Conservation (phyloP, 305 asterid genomes). For the Andrographis paniculata region DNA sequence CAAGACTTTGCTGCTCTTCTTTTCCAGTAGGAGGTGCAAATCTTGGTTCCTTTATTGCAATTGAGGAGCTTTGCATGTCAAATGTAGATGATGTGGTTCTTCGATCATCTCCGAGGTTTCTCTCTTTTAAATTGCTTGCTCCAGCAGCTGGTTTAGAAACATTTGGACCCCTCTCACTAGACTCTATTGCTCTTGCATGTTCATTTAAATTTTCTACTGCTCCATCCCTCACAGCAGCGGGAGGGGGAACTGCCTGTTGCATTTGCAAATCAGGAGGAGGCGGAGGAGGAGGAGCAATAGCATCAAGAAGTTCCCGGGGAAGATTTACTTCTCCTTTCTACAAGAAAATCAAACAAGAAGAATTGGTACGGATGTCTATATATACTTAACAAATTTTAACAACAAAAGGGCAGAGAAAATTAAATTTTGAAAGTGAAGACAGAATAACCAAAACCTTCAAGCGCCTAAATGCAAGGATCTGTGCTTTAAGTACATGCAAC, state of each 20-base stretch:
- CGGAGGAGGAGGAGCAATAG: constrained; percentile 81
- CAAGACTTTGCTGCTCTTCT: constrained; percentile 59
- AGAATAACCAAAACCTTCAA: constrained; percentile 54
- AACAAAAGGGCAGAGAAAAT: background rate
- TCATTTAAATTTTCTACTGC: constrained; percentile 47
- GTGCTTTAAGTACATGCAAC: constrained; percentile 89
- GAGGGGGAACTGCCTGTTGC: constrained; percentile 40
- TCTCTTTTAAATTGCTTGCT: constrained; percentile 39
- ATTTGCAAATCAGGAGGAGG: constrained; percentile 68
- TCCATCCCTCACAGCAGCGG: constrained; percentile 47
- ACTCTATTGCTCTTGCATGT: constrained; percentile 38
- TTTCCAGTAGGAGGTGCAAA: constrained; percentile 45
- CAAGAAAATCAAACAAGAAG: constrained; percentile 25
- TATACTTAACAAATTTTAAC: background rate
- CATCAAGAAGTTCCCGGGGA: constrained; percentile 89
- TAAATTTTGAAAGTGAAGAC: background rate
- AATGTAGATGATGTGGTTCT: constrained; percentile 31
- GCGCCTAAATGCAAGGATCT: constrained; percentile 95
- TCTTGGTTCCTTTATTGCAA: constrained; percentile 47
- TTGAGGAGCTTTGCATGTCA: constrained; percentile 31
- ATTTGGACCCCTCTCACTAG: constrained; percentile 52
- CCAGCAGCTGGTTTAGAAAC: constrained; percentile 34
- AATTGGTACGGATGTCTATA: background rate
- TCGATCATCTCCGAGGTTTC: constrained; percentile 43
- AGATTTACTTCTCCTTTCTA: constrained; percentile 90